Evolutionary conservation across 805 yeast species (phyloP).

Genomic region (Yueomyces sp.): DNA sequence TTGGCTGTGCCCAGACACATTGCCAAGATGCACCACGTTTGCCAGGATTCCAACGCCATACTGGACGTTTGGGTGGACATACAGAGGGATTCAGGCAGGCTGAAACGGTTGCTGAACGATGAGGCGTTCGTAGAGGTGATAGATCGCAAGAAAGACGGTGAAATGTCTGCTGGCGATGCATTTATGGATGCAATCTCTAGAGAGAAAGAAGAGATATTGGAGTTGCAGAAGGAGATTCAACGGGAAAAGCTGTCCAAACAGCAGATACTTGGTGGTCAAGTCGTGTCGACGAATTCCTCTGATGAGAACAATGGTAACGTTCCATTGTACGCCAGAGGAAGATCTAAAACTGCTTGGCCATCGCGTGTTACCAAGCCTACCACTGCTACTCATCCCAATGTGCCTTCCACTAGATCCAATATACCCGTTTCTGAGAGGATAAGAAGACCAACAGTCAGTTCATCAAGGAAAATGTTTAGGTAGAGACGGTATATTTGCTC

Average conservation of each 20-base stretch:
- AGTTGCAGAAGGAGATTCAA: constrained; percentile 7
- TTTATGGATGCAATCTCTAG: constrained; percentile 4
- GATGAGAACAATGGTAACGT: too few species aligned
- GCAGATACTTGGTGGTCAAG: too few species aligned
- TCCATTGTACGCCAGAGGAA: too few species aligned
- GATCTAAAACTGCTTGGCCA: too few species aligned
- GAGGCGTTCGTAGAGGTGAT: constrained; percentile 24
- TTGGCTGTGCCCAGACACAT: constrained; percentile 17
- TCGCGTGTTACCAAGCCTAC: neutral
- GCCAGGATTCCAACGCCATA: constrained; percentile 35
- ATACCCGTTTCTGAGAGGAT: constrained; percentile 6
- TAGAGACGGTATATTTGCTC: neutral
- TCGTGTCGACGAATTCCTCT: too few species aligned
- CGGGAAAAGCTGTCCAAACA: constrained; percentile 2
- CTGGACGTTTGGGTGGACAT: constrained; percentile 50
- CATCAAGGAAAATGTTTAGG: constrained; percentile 16
- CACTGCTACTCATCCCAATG: neutral
- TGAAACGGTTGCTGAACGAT: constrained; percentile 34
- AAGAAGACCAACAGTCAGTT: constrained; percentile 14
- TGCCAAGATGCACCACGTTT: constrained; percentile 26
- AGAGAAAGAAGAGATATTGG: constrained; percentile 10
- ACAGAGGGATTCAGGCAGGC: constrained; percentile 47
- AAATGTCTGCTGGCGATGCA: constrained; percentile 11
- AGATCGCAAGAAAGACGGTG: constrained; percentile 2
- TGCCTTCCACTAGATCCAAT: too few species aligned